These are phyloP conservation scores for Parsonsia alboflavescens DNA, from an alignment of 257 asterid genomes.

Conservation along the genomic window DNA sequence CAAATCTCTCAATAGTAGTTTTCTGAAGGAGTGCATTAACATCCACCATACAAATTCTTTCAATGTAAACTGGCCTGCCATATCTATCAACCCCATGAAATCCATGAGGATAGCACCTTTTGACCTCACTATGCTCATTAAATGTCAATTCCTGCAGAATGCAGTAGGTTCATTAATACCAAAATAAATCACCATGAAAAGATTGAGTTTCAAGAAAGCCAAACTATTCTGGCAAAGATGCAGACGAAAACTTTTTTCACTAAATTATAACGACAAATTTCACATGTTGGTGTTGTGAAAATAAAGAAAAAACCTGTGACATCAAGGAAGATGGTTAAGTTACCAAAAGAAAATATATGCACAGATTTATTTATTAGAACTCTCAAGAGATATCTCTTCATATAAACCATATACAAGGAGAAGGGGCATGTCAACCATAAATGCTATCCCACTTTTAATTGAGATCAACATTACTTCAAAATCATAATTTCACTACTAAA, in stretches of 20 bases:
- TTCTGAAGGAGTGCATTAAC: conserved; percentile 40
- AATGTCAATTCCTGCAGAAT: conserved; percentile 53
- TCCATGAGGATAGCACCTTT: conserved; percentile 71
- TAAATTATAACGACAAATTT: too few species aligned
- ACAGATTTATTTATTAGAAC: background rate
- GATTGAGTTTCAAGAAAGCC: background rate
- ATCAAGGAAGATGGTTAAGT: background rate
- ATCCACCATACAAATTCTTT: conserved; percentile 61
- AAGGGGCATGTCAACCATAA: background rate
- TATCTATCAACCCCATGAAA: conserved; percentile 68
- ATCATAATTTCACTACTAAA: background rate
- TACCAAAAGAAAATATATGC: background rate
- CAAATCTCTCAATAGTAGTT: conserved; percentile 56
- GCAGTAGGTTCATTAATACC: background rate
- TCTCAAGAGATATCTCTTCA: too few species aligned
- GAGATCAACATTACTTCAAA: background rate
- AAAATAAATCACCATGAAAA: background rate
- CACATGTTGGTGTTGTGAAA: background rate
- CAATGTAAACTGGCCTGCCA: conserved; percentile 75
- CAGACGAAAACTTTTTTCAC: background rate
- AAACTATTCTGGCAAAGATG: background rate
- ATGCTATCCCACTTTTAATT: background rate
- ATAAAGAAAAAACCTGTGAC: background rate
- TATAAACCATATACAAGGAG: too few species aligned
- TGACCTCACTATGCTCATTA: conserved; percentile 51